Evolutionary conservation across 1,139 yeast species (phyloP).

Genomic region (Blastobotrys malaysiensis): DNA sequence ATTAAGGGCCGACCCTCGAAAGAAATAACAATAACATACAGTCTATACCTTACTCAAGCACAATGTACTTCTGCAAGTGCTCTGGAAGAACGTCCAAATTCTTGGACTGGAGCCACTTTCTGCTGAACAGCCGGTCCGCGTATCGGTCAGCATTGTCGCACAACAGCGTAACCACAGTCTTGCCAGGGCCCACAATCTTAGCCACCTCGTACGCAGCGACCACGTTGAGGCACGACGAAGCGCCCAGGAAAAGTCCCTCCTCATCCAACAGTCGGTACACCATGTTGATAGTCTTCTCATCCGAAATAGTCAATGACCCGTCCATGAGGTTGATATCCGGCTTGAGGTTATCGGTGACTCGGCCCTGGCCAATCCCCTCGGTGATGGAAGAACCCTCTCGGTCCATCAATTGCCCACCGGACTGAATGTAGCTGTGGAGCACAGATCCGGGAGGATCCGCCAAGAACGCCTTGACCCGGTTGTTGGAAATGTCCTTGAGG

Average conservation of each 20-base stretch:
- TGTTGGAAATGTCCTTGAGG: conserved; percentile 58
- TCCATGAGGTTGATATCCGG: conserved; percentile 74
- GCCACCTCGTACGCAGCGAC: conserved; percentile 78
- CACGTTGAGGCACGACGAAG: conserved; percentile 78
- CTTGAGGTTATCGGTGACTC: conserved; percentile 75
- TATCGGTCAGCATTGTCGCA: conserved; percentile 90
- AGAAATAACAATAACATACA: too few species aligned
- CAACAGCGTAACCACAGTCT: conserved; percentile 77
- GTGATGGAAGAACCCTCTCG: conserved; percentile 81
- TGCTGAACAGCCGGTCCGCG: conserved; percentile 71
- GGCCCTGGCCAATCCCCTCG: conserved; percentile 94
- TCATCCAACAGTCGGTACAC: conserved; percentile 74
- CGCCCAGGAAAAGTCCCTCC: conserved; percentile 89
- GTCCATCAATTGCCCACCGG: conserved; percentile 55
- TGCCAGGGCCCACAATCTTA: conserved; percentile 65
- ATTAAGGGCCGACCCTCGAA: too few species aligned
- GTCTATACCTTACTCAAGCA: conserved; percentile 28
- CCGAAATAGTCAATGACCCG: conserved; percentile 66
- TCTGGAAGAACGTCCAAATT: conserved; percentile 64
- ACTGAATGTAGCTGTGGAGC: conserved; percentile 67
- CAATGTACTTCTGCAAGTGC: conserved; percentile 62
- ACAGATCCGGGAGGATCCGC: conserved; percentile 96
- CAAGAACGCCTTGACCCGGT: conserved; percentile 54
- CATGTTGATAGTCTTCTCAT: conserved; percentile 72
- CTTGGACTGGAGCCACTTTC: conserved; percentile 69